phyloP scores from a whole-genome alignment of 2,329 filamentous ascomycete species.

The Diaporthe vaccinii region DNA sequence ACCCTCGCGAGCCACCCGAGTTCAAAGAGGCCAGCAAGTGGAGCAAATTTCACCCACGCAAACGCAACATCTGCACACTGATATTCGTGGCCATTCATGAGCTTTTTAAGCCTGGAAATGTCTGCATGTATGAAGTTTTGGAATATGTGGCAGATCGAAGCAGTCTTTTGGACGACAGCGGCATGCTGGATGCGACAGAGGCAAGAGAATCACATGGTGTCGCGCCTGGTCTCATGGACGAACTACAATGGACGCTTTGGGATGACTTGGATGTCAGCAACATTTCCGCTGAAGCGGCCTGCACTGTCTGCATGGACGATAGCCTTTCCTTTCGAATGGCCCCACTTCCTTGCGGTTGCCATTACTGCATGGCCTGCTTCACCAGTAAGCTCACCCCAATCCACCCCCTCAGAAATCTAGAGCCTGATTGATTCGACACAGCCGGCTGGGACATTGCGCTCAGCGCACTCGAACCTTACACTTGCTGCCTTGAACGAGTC shows the following conservation, averaged over 20 bases:
- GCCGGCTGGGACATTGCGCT: conserved; percentile 4
- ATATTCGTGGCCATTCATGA: neutral
- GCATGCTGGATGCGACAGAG: neutral
- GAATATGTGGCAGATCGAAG: neutral
- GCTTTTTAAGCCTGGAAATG: neutral
- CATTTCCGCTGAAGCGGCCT: neutral
- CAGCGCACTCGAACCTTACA: neutral
- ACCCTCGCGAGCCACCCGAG: neutral
- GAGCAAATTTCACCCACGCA: neutral
- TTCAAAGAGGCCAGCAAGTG: neutral
- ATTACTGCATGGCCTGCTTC: conserved; percentile 16
- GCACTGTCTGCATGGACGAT: conserved; percentile 14
- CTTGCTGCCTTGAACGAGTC: conserved; percentile 16
- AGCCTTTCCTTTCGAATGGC: neutral
- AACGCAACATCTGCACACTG: conserved; percentile 13
- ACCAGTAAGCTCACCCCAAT: neutral
- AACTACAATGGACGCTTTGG: conserved; percentile 15
- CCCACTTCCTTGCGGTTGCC: conserved; percentile 11
- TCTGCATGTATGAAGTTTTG: conserved; percentile 7
- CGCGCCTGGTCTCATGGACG: neutral
- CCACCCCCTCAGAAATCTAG: neutral
- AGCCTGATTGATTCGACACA: neutral
- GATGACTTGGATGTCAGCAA: conserved; percentile 17
- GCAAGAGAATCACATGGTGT: neutral
- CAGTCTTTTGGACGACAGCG: neutral